phyloP scores from a whole-genome alignment of 2,329 filamentous ascomycete species.

The Fusarium pseudoanthophilum region DNA sequence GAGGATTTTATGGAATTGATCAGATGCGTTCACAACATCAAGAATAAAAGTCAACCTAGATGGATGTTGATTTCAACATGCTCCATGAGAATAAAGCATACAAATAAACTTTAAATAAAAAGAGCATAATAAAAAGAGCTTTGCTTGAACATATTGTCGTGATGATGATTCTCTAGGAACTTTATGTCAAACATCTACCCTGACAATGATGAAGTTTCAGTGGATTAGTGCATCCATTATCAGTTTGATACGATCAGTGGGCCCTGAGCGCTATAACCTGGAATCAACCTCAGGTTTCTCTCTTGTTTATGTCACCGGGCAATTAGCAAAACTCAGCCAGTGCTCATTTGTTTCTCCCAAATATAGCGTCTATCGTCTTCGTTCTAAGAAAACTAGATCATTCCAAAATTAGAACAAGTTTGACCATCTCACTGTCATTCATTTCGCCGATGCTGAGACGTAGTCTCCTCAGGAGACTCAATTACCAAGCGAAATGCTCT shows the following conservation, averaged over 20 bases:
- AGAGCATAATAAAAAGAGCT: background rate
- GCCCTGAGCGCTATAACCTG: constrained; percentile 1
- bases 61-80: constrained; percentile 40
- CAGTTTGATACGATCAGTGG: background rate
- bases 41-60: constrained; percentile 13
- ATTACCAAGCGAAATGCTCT: constrained; percentile 15
- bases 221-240: background rate
- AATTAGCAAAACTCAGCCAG: constrained; percentile 3
- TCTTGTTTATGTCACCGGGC: background rate
- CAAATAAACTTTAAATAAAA: background rate
- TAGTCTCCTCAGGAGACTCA: constrained; percentile 35
- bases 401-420: background rate
- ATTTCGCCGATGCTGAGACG: constrained; percentile 42
- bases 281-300: constrained; percentile 7
- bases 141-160: background rate
- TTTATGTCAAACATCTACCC: background rate
- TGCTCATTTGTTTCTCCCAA: background rate
- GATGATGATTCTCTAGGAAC: no score
- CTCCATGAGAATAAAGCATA: constrained; percentile 1
- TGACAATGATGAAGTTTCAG: background rate
- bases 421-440: background rate
- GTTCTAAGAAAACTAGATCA: background rate
- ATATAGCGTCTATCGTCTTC: background rate
- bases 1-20: background rate
- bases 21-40: background rate